Conservation (phyloP, 2,329 filamentous ascomycete species). For the Cryphonectria radicalis region DNA sequence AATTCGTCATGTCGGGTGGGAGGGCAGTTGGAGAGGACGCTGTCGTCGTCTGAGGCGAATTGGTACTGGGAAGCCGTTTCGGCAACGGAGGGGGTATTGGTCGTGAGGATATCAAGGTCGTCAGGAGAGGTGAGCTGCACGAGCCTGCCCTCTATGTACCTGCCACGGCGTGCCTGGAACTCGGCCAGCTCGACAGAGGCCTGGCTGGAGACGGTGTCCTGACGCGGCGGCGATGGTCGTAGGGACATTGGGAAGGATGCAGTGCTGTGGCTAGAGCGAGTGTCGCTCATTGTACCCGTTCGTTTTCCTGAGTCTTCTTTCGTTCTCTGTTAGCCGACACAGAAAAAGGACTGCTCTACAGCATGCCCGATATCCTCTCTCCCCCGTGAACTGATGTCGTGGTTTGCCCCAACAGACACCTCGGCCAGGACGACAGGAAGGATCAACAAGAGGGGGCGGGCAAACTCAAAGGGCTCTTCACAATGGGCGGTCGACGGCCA, state of each 20-base stretch:
- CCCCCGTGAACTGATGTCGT: not conserved
- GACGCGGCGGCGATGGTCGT: not conserved
- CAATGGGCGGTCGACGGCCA: not conserved
- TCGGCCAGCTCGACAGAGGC: not conserved
- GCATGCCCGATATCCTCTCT: not conserved
- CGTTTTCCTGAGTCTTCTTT: not conserved
- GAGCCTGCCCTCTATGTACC: not conserved
- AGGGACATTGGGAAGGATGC: not conserved
- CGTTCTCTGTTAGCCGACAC: not conserved
- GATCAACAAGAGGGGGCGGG: not conserved
- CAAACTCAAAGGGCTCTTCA: not conserved
- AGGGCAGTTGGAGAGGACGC: not conserved
- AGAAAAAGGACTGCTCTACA: not conserved
- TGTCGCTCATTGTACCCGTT: not conserved
- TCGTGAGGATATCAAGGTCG: not conserved
- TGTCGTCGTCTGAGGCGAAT: not conserved
- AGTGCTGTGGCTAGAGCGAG: not conserved
- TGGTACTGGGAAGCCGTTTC: not conserved
- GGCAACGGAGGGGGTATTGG: not conserved
- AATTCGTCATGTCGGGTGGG: not conserved
- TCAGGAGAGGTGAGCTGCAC: not conserved
- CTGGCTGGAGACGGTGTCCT: not conserved
- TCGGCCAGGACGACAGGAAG: not conserved
- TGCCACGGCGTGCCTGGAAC: not conserved
- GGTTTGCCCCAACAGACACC: not conserved